These are phyloP conservation scores for Coelastrella sp. DNA, from an alignment of 139 green algal species.

Conservation along the genomic window DNA sequence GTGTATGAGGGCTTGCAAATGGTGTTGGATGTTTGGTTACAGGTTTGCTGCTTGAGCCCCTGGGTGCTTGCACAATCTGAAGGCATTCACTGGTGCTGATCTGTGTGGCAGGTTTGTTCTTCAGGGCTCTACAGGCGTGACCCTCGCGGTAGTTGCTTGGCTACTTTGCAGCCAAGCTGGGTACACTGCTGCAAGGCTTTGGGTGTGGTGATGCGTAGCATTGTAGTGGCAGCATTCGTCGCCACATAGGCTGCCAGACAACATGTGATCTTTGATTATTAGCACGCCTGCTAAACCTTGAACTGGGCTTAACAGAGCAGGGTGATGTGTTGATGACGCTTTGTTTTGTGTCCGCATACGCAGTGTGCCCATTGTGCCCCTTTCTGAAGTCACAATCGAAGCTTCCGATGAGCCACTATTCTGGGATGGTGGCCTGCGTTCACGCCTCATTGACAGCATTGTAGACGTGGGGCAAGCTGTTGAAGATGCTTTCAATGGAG, in stretches of 20 bases:
- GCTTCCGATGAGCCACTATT: constrained; percentile 79
- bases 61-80: too few species aligned
- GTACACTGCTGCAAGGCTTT: not conserved
- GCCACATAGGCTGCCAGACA: too few species aligned
- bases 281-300: not conserved
- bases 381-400: constrained; percentile 59
- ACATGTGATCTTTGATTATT: too few species aligned
- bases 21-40: too few species aligned
- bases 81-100: too few species aligned
- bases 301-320: not conserved
- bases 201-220: too few species aligned
- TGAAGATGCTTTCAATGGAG: constrained; percentile 70
- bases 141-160: not conserved
- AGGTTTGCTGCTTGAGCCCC: too few species aligned
- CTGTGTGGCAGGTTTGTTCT: too few species aligned
- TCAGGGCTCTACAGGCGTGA: too few species aligned
- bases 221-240: too few species aligned
- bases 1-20: too few species aligned
- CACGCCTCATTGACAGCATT: constrained; percentile 65
- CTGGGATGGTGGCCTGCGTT: constrained; percentile 70
- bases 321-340: not conserved
- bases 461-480: constrained; percentile 62
- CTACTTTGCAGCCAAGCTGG: not conserved
- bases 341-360: not conserved
- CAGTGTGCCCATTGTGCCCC: constrained; percentile 70